Evolutionary conservation across 495 filamentous ascomycete genomes (phyloP).

Genomic region (Aspergillus ellipticus): DNA sequence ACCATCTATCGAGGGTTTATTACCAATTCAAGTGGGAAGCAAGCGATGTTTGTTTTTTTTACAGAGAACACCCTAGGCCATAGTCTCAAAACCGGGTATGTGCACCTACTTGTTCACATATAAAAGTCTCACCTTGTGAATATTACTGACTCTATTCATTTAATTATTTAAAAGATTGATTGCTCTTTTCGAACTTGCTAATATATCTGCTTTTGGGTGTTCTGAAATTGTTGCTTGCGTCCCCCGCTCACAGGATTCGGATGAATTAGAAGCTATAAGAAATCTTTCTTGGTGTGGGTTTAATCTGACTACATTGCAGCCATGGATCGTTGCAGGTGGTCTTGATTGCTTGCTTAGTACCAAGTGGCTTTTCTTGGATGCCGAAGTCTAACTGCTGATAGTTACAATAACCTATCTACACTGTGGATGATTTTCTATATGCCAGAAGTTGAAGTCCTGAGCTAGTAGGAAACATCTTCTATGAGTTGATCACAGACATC

Average conservation of each 20-base stretch:
- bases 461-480: too few species aligned
- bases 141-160: neutral
- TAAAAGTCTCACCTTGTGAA: neutral
- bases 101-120: neutral
- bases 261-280: conserved; percentile 62
- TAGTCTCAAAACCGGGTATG: conserved; percentile 87
- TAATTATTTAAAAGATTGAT: conserved; percentile 60
- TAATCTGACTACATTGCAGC: conserved; percentile 69
- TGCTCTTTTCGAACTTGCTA: conserved; percentile 83
- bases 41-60: conserved; percentile 84
- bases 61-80: conserved; percentile 61
- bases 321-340: conserved; percentile 53
- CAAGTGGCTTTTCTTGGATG: conserved; percentile 79
- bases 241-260: conserved; percentile 58
- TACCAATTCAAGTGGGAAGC: conserved; percentile 56
- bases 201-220: conserved; percentile 64
- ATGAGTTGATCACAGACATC: too few species aligned
- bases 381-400: conserved; percentile 59
- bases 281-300: conserved; percentile 94
- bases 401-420: neutral
- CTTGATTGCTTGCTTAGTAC: conserved; percentile 57
- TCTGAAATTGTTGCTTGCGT: conserved; percentile 76
- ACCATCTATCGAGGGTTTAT: conserved; percentile 82
- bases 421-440: too few species aligned
- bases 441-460: too few species aligned